These are phyloP conservation scores for Fusarium hostae DNA, from an alignment of 2,329 filamentous ascomycete species.

Conservation along the genomic window DNA sequence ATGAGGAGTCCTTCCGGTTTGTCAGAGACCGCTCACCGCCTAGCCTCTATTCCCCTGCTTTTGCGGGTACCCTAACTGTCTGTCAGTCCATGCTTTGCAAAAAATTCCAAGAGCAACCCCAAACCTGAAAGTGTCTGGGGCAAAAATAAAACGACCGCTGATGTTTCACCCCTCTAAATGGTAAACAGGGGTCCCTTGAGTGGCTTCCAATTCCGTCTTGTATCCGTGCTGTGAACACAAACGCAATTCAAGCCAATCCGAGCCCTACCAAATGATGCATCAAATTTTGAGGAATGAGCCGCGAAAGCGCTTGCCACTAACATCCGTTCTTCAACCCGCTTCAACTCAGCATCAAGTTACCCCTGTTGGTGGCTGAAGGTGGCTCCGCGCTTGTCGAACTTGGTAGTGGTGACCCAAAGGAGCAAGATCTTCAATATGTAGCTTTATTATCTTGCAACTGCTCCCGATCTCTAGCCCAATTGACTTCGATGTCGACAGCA, in stretches of 20 bases:
- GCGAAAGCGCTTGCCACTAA: conserved; percentile 16
- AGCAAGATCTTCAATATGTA: conserved; percentile 23
- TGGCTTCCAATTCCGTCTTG: neutral
- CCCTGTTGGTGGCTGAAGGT: conserved; percentile 15
- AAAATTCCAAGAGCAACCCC: neutral
- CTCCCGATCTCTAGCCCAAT: conserved; percentile 1
- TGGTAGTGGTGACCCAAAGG: conserved; percentile 1
- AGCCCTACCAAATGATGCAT: conserved; percentile 17
- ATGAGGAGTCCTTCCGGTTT: neutral
- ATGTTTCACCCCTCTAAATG: conserved; percentile 1
- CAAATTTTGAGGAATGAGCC: conserved; percentile 1
- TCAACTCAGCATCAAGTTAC: neutral
- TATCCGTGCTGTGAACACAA: conserved; percentile 2
- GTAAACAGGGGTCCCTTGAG: neutral
- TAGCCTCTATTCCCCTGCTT: neutral
- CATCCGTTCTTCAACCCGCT: conserved; percentile 2
- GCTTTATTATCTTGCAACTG: conserved; percentile 12
- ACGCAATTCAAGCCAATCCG: conserved; percentile 1
- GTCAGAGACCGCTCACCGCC: conserved; percentile 28
- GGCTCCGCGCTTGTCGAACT: neutral
- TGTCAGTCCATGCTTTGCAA: neutral
- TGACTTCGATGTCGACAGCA: neutral
- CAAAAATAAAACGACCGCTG: neutral
- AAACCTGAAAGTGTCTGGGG: conserved; percentile 7
- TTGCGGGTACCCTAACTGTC: neutral